Evolutionary conservation across 2,329 filamentous ascomycete genomes (phyloP), one percentile per base, ranked within the genome.

Genomic region (Tolypocladium paradoxum): DNA sequence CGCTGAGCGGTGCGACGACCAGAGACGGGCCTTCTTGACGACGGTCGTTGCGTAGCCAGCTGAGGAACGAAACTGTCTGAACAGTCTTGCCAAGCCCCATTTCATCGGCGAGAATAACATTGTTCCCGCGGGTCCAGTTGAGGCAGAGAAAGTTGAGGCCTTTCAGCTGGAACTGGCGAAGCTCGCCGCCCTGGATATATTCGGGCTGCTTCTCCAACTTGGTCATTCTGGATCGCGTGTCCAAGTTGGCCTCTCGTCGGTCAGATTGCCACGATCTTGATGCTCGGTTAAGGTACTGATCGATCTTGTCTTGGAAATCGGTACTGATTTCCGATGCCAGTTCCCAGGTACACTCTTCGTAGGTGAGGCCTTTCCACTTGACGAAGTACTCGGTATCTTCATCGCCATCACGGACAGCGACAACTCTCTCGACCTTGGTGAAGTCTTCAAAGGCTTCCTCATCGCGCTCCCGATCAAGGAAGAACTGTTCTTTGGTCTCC

Each of bases 21-120:
- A 99, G 82, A 65, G 96, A 97, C 0, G 93, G 93, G 0, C 93
- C 93, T 69, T 97, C 88, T 67, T 99, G 93, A 49, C 79, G 79
- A 60, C 92, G 84, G 54, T 90, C 84, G 70, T 97, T 92, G 52
- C 90, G 88, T 55, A 99, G 78, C 92, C 93, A 99, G 67, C 92
- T 96, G 69, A 99, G 86, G 68, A 97, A 97, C 0, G 92, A 85
- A 31, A 99, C 91, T 0, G 92, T 96, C 71, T 99, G 93, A 0
- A 99, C 93, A 0, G 93, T 99, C 73, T 99, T 99, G 31, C 93
- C 93, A 16, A 99, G 78, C 62, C 93, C 93, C 93, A 99, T 99
- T 71, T 99, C 93, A 66, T 99, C 93, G 49, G 93, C 93, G 51
- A 99, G 79, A 62, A 99, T 96, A 64, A 97, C 93, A 62, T 97